These are phyloP conservation scores for Ophiostoma pallidulum DNA, from an alignment of 2,329 filamentous ascomycete genomes.

Conservation along the genomic window DNA sequence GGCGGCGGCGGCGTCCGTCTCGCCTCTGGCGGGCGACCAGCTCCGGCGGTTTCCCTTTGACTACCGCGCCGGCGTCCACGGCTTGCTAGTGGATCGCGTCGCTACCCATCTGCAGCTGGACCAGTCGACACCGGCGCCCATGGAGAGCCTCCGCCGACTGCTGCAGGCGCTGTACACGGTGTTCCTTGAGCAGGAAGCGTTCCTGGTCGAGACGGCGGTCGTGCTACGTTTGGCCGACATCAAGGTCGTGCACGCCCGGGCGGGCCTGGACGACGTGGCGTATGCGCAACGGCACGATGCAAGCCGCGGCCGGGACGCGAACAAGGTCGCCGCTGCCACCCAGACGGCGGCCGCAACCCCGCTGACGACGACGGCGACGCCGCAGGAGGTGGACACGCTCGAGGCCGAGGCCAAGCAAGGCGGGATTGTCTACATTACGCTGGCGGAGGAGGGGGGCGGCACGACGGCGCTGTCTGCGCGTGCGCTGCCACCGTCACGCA, in stretches of 20 bases:
- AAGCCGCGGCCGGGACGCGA: not conserved
- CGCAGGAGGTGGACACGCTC: conserved; percentile 24
- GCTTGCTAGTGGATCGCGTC: conserved; percentile 32
- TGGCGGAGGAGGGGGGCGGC: conserved; percentile 31
- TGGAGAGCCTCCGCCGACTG: conserved; percentile 36
- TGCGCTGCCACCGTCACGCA: too few relatives aligned
- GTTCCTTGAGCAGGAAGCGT: conserved; percentile 39
- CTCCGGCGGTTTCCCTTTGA: conserved; percentile 50
- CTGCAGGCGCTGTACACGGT: conserved; percentile 44
- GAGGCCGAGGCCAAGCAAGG: conserved; percentile 38
- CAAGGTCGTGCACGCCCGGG: conserved; percentile 30
- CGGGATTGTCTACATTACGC: conserved; percentile 71
- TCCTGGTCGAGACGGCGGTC: conserved; percentile 32
- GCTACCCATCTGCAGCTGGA: conserved; percentile 44
- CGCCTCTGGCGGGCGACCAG: not conserved
- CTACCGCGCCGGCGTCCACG: conserved; percentile 40
- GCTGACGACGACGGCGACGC: too few relatives aligned
- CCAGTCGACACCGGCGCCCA: conserved; percentile 25
- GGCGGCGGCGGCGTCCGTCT: too few relatives aligned
- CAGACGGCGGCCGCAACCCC: conserved; percentile 33
- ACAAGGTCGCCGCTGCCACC: not conserved
- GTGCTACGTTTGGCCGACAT: conserved; percentile 16
- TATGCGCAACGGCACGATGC: conserved; percentile 27
- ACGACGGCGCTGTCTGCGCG: conserved; percentile 36
- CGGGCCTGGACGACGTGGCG: conserved; percentile 41